Evolutionary conservation across 2,329 filamentous ascomycete genomes (phyloP), one percentile per base, ranked within the genome.

Genomic region (Ophiostoma piceae): DNA sequence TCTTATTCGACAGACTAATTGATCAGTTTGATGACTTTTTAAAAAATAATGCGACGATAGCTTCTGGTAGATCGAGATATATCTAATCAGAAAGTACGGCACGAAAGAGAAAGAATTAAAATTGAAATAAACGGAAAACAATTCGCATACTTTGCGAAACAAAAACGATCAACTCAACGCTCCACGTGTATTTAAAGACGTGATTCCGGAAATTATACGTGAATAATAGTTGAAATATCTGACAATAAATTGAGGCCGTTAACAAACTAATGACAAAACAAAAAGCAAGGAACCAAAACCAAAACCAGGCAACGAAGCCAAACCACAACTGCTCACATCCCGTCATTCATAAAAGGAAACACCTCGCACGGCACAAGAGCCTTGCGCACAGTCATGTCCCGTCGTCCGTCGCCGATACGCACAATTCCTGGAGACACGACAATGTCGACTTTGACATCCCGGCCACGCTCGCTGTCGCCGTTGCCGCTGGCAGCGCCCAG

Each of bases 321-420:
- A 37, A 35, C 41, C 22, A n/a, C 43, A 5, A 22, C 39, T 51
- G 37, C 57, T 32, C 26, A 62, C 8, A 32, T 32, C 11, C 12
- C 57, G 11, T 62, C 57, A 12, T 8, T 39, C 22, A 68, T 41
- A 41, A 57, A 65, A 4, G 71, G 70, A 57, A 66, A 69, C 14
- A 74, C 66, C 51, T 73, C 71, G 11, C 72, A 70, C 7, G 72
- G 68, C 39, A 73, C 68, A 16, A 74, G 39, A 0, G 37, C 68
- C 47, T 69, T 72, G 35, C 68, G 67, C 19, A 39, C n/a, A 0
- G n/a, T 22, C 35, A 70, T 51, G 51, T 71, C 68, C 19, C 68
- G 67, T 7, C 70, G 67, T 14, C 73, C 73, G 43, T 73, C 72
- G 12, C 72, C 73, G 22, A 73, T 35, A 12, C 69, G 71, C 37